Conservation (phyloP, 805 yeast genomes). For the Hanseniaspora osmophila region DNA sequence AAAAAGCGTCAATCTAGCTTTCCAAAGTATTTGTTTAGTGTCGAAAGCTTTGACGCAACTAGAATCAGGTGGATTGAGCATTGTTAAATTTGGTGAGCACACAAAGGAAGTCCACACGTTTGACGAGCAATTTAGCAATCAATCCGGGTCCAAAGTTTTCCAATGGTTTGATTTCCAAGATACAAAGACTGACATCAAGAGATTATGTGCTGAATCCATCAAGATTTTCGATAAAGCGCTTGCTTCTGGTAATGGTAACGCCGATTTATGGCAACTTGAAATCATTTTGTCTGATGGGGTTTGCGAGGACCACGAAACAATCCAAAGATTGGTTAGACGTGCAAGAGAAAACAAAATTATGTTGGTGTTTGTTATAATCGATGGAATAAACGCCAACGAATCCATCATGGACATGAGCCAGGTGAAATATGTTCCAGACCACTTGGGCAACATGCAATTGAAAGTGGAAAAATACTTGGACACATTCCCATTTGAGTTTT, state of each 20-base stretch:
- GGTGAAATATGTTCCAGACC: conserved; percentile 66
- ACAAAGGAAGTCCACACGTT: conserved; percentile 81
- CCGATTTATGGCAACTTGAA: conserved; percentile 71
- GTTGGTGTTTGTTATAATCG: conserved; percentile 89
- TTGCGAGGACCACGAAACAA: conserved; percentile 82
- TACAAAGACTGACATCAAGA: conserved; percentile 68
- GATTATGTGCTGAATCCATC: conserved; percentile 58
- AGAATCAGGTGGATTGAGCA: conserved; percentile 85
- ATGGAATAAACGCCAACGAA: conserved; percentile 71
- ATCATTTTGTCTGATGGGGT: conserved; percentile 93
- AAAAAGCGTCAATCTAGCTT: conserved; percentile 77
- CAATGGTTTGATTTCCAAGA: conserved; percentile 86
- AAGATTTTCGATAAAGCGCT: conserved; percentile 51
- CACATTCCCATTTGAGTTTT: conserved; percentile 91
- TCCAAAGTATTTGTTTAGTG: conserved; percentile 86
- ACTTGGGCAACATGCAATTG: conserved; percentile 53
- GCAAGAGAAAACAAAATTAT: conserved; percentile 87
- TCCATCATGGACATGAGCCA: conserved; percentile 91
- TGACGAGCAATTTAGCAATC: conserved; percentile 69
- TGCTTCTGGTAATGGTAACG: conserved; percentile 27
- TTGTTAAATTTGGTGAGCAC: conserved; percentile 80
- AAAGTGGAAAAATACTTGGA: conserved; percentile 78
- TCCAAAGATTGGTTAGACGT: conserved; percentile 71
- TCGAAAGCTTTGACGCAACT: conserved; percentile 86
- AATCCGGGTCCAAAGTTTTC: conserved; percentile 72